These are phyloP conservation scores for Crataegus laevigata DNA, from an alignment of 306 rosid species.

Conservation along the genomic window DNA sequence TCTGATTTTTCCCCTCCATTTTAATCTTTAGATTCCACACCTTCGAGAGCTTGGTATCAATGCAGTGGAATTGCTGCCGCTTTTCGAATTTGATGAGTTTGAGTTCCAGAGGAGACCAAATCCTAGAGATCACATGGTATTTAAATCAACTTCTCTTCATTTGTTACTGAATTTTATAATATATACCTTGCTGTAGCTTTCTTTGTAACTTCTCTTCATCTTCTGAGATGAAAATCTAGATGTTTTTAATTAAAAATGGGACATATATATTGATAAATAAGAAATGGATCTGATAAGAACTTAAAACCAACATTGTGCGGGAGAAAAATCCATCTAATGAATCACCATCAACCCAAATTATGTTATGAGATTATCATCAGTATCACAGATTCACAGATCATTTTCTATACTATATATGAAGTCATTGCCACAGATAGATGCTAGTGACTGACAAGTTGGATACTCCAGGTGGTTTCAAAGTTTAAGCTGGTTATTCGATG, in stretches of 20 bases:
- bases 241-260: too few species aligned
- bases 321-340: too few species aligned
- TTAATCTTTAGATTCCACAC: slow-evolving; percentile 73
- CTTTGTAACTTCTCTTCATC: background rate
- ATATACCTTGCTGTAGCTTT: background rate
- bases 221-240: background rate
- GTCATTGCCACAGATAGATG: background rate
- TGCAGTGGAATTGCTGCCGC: slow-evolving; percentile 83
- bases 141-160: background rate
- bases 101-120: slow-evolving; percentile 84
- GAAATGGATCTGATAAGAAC: too few species aligned
- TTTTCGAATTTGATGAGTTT: slow-evolving; percentile 90
- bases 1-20: slow-evolving; percentile 8
- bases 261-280: too few species aligned
- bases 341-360: too few species aligned
- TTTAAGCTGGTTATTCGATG: background rate
- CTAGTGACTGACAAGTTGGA: background rate
- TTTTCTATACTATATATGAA: too few species aligned
- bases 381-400: too few species aligned
- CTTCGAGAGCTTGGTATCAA: slow-evolving; percentile 91
- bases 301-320: too few species aligned
- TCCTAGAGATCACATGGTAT: slow-evolving; percentile 97
- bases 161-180: background rate
- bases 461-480: background rate
- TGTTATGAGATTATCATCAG: too few species aligned